Base-by-base conservation (phyloP, 2,329 filamentous ascomycete genomes). In the Colletotrichum coccodes region DNA sequence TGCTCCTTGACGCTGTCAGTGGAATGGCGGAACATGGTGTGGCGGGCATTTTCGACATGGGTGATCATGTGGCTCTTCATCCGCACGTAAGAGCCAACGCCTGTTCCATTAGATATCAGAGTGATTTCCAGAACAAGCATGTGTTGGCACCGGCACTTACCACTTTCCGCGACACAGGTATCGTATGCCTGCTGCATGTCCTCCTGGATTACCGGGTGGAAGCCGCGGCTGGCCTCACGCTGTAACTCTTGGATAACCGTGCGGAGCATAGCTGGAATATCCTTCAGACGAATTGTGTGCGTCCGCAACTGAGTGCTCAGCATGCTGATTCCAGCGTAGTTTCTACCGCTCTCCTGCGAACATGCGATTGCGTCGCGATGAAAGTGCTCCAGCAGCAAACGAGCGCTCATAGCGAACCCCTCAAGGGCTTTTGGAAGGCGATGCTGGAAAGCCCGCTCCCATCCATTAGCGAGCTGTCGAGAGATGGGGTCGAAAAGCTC, bases 361-460 rank as follows among this genome's bases (percentile, higher is more conserved):
- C 58, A 47, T n/a, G 67, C 54, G 1, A 65, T 54, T 1, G 65
- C 72, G 8, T 28, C 44, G 61, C 74, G 71, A 42, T 68, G 61
- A 12, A 68, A 68, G 0, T 26, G 32, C n/a, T 65, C 40, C 21
- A 68, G 54, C n/a, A 65, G n/a, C 7, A 59, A 21, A 0, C 61
- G 65, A 16, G 53, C 61, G 26, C 21, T 59, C 26, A 53, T 40
- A 46, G 65, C 54, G 14, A 68, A 68, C 5, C 26, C 34, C 21
- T 65, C 47, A 18, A 68, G 61, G 11, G 61, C 65, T 23, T 47
- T 6, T 0, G 75, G 75, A 1, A 76, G 60, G 2, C 68, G 72
- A 7, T 70, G 73, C 36, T 73, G 73, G n/a, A 78, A 77, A 21
- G 73, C 65, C 9, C 68, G 69, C 32, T 76, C 76, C 76, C 76